Conservation (phyloP, 441 rosid genomes). For the Arabidopsis hybrid region DNA sequence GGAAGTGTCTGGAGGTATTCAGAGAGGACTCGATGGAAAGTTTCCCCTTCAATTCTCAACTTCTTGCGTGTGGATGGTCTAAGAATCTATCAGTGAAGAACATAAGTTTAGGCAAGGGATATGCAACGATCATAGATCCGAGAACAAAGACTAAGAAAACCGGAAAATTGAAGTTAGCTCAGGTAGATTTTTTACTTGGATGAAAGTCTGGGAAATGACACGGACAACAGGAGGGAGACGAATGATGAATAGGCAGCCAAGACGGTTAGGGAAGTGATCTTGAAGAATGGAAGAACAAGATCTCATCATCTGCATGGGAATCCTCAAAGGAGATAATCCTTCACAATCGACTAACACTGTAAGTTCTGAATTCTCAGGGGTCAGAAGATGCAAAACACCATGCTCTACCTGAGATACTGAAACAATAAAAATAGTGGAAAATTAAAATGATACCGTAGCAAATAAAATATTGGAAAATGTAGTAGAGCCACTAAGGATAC, state of each 20-base stretch:
- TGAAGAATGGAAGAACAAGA: conserved; percentile 86
- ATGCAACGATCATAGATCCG: conserved; percentile 11
- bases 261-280: conserved; percentile 89
- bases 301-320: conserved; percentile 92
- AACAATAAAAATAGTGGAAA: conserved; percentile 12
- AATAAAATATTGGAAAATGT: conserved; percentile 1
- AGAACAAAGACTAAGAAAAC: conserved; percentile 18
- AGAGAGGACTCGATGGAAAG: conserved; percentile 59
- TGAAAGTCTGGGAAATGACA: conserved; percentile 84
- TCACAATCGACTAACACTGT: conserved; percentile 90
- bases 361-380: conserved; percentile 65
- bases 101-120: conserved; percentile 6
- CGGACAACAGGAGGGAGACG: conserved; percentile 89
- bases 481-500: conserved; percentile 41
- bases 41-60: conserved; percentile 80
- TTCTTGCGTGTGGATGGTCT: conserved; percentile 83
- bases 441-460: conserved; percentile 6
- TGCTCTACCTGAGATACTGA: conserved; percentile 95
- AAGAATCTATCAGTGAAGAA: conserved; percentile 61
- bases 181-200: conserved; percentile 63
- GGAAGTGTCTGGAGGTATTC: conserved; percentile 76
- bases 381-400: conserved; percentile 70
- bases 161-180: background rate
- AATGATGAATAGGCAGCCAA: conserved; percentile 81
- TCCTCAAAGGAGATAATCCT: conserved; percentile 79